Evolutionary conservation across 768 basidiomycete species (phyloP).

Genomic region (Rhodotorula diobovata): DNA sequence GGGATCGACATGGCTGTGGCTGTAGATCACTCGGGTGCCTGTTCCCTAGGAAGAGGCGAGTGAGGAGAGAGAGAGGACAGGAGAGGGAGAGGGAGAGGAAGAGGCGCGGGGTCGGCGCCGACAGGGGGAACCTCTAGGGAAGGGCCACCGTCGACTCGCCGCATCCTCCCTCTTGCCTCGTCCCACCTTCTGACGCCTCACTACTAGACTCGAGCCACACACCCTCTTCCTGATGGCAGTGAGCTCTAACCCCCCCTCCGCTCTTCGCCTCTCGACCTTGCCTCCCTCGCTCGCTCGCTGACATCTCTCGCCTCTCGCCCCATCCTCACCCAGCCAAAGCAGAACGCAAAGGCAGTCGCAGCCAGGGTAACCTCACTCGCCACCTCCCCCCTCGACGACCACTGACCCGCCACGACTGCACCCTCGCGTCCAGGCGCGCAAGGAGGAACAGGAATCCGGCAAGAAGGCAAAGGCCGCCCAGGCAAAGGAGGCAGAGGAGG

Average conservation of each 20-base stretch:
- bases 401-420: neutral
- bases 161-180: too few relatives aligned
- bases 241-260: too few relatives aligned
- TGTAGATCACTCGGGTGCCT: neutral
- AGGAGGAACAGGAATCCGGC: conserved; percentile 18
- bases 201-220: neutral
- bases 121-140: too few relatives aligned
- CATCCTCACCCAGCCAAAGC: neutral
- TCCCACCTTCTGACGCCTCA: too few relatives aligned
- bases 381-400: neutral
- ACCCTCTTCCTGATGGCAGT: too few relatives aligned
- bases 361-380: neutral
- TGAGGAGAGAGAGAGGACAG: neutral
- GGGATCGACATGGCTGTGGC: neutral
- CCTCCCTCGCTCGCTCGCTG: neutral
- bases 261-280: too few relatives aligned
- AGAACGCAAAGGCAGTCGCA: conserved; percentile 14
- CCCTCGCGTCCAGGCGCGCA: conserved; percentile 2
- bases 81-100: neutral
- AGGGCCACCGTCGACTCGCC: too few relatives aligned
- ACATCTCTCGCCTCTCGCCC: neutral
- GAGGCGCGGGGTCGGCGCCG: too few relatives aligned
- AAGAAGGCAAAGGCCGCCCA: conserved; percentile 17
- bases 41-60: too few relatives aligned
- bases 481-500: conserved; percentile 28